Percentiles rank a stretch among this genome's conserved stretches.
These are phyloP conservation scores for Colletotrichum tamarilloi DNA, from an alignment of 2,329 filamentous ascomycete species.

Conservation along the genomic window DNA sequence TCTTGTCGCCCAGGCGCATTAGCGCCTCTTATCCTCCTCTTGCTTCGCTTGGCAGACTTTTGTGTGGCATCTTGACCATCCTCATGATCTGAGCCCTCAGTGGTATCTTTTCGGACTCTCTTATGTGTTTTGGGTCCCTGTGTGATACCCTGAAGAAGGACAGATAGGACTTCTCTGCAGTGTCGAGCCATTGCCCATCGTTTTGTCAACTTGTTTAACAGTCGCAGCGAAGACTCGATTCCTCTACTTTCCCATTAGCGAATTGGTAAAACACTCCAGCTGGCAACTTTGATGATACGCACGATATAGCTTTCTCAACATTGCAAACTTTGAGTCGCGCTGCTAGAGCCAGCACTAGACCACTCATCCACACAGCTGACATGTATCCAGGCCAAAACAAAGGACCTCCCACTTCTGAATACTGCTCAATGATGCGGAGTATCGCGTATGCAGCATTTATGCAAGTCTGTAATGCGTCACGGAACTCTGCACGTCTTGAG, in stretches of 20 bases:
- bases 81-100: background rate
- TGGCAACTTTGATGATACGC: background rate
- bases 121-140: background rate
- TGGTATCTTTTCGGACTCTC: background rate
- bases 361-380: slow-evolving; percentile 50
- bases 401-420: slow-evolving; percentile 5
- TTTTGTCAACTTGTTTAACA: slow-evolving; percentile 5
- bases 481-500: slow-evolving; percentile 21
- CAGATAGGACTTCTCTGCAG: slow-evolving; percentile 26
- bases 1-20: background rate
- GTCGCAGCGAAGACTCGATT: background rate
- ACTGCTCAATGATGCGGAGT: slow-evolving; percentile 15
- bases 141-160: slow-evolving; percentile 9
- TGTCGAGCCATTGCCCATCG: slow-evolving; percentile 30
- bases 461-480: slow-evolving; percentile 23
- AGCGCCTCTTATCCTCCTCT: background rate
- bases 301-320: slow-evolving; percentile 2
- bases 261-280: background rate
- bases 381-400: slow-evolving; percentile 48
- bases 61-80: background rate
- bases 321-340: slow-evolving; percentile 15
- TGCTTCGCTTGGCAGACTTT: background rate
- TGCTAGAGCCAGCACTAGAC: slow-evolving; percentile 49
- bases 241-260: slow-evolving; percentile 7
- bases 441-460: slow-evolving; percentile 15